Base-by-base conservation (phyloP, 2,329 filamentous ascomycete species). In the Stemphylium vesicarium region DNA sequence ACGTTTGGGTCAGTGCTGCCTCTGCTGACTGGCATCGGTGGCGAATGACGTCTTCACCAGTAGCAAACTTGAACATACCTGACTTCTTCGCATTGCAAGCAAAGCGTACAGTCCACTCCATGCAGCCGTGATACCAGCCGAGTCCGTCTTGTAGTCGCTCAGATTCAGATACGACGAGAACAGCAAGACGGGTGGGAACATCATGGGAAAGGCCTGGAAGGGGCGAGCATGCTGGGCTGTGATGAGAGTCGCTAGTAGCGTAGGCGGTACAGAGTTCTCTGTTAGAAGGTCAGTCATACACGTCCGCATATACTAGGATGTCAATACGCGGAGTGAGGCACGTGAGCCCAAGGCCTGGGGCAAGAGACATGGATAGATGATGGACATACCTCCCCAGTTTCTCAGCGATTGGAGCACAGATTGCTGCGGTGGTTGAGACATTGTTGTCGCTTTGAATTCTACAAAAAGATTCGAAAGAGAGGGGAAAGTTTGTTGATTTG, bases 151-250 rank as follows among this genome's bases (percentile, higher is more conserved):
- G 76, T 83, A 88, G 55, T 81, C 81, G 59, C 81, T 81, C 26
- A 89, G 67, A 69, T 89, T 89, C 39, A 89, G 77, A 68, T 89
- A 90, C 53, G 84, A 84, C 46, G 83, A 83, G 76, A 89, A 87
- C 54, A 89, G 80, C 3, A 90, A 79, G 51, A 88, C 77, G 2
- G 87, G 86, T 4, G 87, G 83, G 70, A 90, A 89, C 59, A 87
- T 74, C 82, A 90, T 86, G 4, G 87, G 87, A 0, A 90, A 78
- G 6, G 80, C 69, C 69, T 87, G 86, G 73, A 88, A 85, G 7
- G 88, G 87, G n/a, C 85, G 84, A 38, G 83, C 78, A 77, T 89
- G 84, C 65, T 89, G 85, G 10, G 86, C 85, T 36, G 86, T 83
- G 62, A 89, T 83, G 38, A 90, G 78, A 8, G 86, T 87, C 53